These are phyloP conservation scores for Pseudozyma thailandica DNA, from an alignment of 1,284 basidiomycete species.

Conservation along the genomic window DNA sequence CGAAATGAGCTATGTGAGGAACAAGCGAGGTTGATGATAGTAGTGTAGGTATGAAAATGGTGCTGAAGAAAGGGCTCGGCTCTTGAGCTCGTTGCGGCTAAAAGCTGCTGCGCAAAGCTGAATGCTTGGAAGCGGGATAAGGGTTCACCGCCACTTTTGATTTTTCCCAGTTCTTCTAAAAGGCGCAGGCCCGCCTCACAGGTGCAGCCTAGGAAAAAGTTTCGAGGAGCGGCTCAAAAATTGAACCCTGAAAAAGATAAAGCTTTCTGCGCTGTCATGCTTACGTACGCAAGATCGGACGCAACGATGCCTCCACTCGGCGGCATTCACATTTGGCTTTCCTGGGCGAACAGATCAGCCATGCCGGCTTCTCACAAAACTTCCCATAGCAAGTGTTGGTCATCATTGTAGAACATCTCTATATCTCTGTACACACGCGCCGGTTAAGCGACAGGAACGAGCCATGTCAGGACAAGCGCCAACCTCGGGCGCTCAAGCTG, in stretches of 20 bases:
- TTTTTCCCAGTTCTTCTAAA: background rate
- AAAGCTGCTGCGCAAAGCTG: too few species aligned
- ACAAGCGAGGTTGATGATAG: too few species aligned
- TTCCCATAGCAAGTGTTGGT: background rate
- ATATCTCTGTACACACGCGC: background rate
- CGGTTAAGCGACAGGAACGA: background rate
- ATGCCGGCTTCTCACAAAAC: background rate
- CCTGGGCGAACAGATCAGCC: slow-evolving; percentile 3
- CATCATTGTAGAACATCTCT: too few species aligned
- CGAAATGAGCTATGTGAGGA: too few species aligned
- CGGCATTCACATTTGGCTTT: too few species aligned
- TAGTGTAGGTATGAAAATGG: too few species aligned
- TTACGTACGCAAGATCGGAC: slow-evolving; percentile 4
- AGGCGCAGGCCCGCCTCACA: background rate
- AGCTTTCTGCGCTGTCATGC: slow-evolving; percentile 13
- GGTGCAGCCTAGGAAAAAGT: slow-evolving; percentile 12
- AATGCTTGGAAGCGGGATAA: slow-evolving; percentile 1
- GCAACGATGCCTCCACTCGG: slow-evolving; percentile 29
- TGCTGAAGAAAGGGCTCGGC: too few species aligned
- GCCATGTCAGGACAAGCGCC: slow-evolving; percentile 16
- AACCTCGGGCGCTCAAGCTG: slow-evolving; percentile 5
- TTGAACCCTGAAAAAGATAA: slow-evolving; percentile 31
- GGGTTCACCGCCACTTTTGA: slow-evolving; percentile 17
- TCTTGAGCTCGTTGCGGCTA: background rate
- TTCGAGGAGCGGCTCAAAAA: slow-evolving; percentile 6